Base-by-base conservation (phyloP, 2,329 filamentous ascomycete species). In the Aaosphaeria pasadenensis region DNA sequence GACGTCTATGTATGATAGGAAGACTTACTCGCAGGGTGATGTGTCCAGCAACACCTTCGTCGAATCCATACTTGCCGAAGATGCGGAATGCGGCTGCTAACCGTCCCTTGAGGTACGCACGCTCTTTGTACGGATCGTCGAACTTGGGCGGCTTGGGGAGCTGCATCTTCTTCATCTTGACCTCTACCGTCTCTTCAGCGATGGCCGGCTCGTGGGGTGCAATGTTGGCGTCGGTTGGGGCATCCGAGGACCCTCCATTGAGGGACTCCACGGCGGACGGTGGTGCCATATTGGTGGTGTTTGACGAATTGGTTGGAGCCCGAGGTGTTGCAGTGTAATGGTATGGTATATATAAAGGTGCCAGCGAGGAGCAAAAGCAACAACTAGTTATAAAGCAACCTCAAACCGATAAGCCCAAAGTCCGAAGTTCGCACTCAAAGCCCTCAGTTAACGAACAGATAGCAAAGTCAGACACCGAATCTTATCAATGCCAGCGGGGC, bases 21-120 rank as follows among this genome's bases (percentile, higher is more conserved):
- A 24, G 17, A 56, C 60, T 11, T 52, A 69, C 80, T 29, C 81
- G 74, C 29, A 85, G 59, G 1, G 82, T 85, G 54, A 86, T 85
- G 58, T 86, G 82, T 1, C 83, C 82, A 6, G 82, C 82, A 31
- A 86, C 80, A 31, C 67, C 69, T 49, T 71, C 69, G 30, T 71
- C 69, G 46, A 67, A 71, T 2, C 67, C 67, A 43, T 63, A 69
- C 48, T 70, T 71, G 9, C 67, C 69, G 46, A 71, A 71, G 44
- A 71, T 70, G 5, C 69, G 54, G 47, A 71, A 71, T 1, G 69
- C 67, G 11, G 67, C 67, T 38, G 69, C 69, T 31, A 71, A 60
- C 46, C 65, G 55, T 6, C 67, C 65, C 51, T 71, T 71, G 32
- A 71, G 51, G 38, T 70, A 70, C 17, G 60, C 62, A 6, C 69